These are phyloP conservation scores for Neoascochyta sp. DNA, from an alignment of 2,329 filamentous ascomycete species.

Conservation along the genomic window DNA sequence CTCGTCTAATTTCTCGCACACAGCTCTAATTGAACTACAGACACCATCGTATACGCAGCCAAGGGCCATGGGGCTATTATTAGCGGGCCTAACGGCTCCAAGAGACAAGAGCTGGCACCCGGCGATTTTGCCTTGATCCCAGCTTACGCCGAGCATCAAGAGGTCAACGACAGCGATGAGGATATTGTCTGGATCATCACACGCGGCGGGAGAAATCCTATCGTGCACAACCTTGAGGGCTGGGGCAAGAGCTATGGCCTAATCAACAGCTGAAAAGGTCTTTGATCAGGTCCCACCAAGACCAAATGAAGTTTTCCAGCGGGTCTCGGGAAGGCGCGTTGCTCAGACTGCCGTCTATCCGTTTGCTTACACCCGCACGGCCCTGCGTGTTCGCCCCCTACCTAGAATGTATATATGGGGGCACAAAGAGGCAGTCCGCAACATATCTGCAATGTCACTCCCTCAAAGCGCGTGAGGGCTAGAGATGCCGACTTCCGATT, in stretches of 20 bases:
- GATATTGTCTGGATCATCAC: constrained; percentile 65
- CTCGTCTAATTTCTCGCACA: background rate
- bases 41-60: constrained; percentile 65
- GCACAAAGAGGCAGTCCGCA: no score
- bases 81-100: constrained; percentile 51
- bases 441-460: no score
- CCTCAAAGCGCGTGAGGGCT: no score
- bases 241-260: constrained; percentile 51
- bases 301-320: no score
- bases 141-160: constrained; percentile 67
- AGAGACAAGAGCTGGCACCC: constrained; percentile 54
- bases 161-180: constrained; percentile 62
- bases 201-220: constrained; percentile 57
- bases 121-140: constrained; percentile 71
- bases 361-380: no score
- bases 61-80: constrained; percentile 60
- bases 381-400: no score
- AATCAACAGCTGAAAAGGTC: no score
- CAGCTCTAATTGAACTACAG: constrained; percentile 38
- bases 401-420: no score
- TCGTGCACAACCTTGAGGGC: constrained; percentile 59
- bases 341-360: no score
- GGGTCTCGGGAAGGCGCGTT: no score
- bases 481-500: no score
- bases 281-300: no score